Conservation (phyloP, 129 eudicot species). For the Chrysanthemum makinoi region DNA sequence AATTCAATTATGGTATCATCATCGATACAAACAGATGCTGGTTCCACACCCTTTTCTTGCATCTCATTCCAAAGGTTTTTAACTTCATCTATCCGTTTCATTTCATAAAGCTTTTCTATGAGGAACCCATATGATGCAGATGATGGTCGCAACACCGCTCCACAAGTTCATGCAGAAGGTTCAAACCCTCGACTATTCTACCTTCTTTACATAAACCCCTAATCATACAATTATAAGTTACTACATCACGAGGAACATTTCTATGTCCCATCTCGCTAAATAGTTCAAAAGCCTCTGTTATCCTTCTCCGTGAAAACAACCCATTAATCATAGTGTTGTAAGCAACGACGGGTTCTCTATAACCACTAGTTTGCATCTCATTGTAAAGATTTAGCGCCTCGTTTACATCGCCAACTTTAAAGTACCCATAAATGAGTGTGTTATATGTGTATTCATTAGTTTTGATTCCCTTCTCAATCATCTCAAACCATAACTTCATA, state of each 20-base stretch:
- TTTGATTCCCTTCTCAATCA: conserved; percentile 64
- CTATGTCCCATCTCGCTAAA: conserved; percentile 45
- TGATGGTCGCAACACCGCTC: conserved; percentile 56
- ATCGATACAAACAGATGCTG: conserved; percentile 31
- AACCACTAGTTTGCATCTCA: conserved; percentile 60
- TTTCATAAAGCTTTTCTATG: conserved; percentile 49
- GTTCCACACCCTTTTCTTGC: conserved; percentile 52
- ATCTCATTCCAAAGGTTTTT: conserved; percentile 53
- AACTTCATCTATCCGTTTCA: conserved; percentile 41
- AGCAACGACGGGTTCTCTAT: conserved; percentile 33
- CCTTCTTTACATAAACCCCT: conserved; percentile 53
- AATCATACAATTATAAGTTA: conserved; percentile 56
- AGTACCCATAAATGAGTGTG: conserved; percentile 52
- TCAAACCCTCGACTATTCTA: conserved; percentile 34
- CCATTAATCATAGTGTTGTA: conserved; percentile 66
- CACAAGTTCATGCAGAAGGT: conserved; percentile 51
- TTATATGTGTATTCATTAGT: conserved; percentile 58
- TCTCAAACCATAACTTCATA: conserved; percentile 68
- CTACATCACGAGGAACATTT: conserved; percentile 40
- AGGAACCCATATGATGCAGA: conserved; percentile 46
- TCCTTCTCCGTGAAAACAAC: conserved; percentile 40
- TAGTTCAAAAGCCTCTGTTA: conserved; percentile 42
- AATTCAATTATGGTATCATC: conserved; percentile 47
- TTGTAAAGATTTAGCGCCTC: conserved; percentile 47
- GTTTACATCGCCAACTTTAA: conserved; percentile 29